These are phyloP conservation scores for Alternaria sp. DNA, from an alignment of 2,329 filamentous ascomycete species.

Conservation along the genomic window DNA sequence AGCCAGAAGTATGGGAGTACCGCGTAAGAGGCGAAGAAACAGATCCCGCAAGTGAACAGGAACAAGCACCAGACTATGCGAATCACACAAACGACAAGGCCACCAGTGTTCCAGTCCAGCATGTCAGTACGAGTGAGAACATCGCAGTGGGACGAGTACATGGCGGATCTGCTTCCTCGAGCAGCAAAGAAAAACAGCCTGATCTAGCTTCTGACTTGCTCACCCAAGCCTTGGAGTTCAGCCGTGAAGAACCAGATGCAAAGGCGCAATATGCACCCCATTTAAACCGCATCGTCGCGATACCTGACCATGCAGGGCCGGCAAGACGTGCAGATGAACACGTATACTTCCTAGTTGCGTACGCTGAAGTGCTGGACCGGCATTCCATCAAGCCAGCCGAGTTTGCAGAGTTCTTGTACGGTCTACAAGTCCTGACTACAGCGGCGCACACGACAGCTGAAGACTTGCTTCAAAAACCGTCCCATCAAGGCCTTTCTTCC, in stretches of 20 bases:
- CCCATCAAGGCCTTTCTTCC: not conserved
- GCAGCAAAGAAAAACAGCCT: not conserved
- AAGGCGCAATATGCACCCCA: slow-evolving; percentile 32
- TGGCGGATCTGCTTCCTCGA: not conserved
- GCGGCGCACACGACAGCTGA: slow-evolving; percentile 13
- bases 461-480: slow-evolving; percentile 9
- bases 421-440: slow-evolving; percentile 37
- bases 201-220: slow-evolving; percentile 24
- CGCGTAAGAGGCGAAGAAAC: slow-evolving; percentile 26
- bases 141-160: slow-evolving; percentile 31
- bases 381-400: slow-evolving; percentile 38
- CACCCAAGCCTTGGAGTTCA: slow-evolving; percentile 33
- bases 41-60: slow-evolving; percentile 22
- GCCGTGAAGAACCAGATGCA: slow-evolving; percentile 28
- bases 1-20: slow-evolving; percentile 35
- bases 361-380: slow-evolving; percentile 35
- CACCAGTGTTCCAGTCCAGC: slow-evolving; percentile 34
- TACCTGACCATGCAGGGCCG: slow-evolving; percentile 26
- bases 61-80: slow-evolving; percentile 29
- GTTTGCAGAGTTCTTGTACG: slow-evolving; percentile 43
- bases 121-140: slow-evolving; percentile 23
- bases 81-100: slow-evolving; percentile 21
- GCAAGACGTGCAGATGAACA: slow-evolving; percentile 12
- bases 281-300: slow-evolving; percentile 30
- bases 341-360: slow-evolving; percentile 35